Evolutionary conservation across 345 rosid genomes (phyloP).

Genomic region (Litchi chinensis): DNA sequence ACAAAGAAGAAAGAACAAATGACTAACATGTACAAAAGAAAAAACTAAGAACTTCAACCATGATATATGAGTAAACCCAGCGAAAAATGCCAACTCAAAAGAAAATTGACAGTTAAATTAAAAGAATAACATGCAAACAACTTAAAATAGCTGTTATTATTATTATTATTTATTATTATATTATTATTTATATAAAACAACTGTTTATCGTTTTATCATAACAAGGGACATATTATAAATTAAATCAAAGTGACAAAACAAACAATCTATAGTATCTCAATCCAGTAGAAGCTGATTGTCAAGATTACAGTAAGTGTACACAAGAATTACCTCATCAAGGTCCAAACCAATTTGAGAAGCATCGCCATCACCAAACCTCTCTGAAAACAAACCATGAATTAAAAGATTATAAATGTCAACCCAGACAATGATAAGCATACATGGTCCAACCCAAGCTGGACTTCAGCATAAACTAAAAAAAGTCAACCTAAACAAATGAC

Average conservation of each 20-base stretch:
- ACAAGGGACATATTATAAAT: background rate
- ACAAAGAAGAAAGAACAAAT: conserved; percentile 11
- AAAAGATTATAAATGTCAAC: background rate
- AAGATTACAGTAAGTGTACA: conserved; percentile 4
- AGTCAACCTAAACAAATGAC: conserved; percentile 3
- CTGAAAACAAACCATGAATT: conserved; percentile 45
- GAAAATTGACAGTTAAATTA: background rate
- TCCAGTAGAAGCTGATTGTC: background rate
- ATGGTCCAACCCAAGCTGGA: too few species aligned
- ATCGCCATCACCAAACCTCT: conserved; percentile 98
- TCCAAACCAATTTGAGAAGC: conserved; percentile 88
- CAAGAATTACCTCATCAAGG: conserved; percentile 81
- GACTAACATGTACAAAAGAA: conserved; percentile 7
- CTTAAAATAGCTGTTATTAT: background rate
- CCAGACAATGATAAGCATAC: conserved; percentile 1
- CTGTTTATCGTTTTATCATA: background rate
- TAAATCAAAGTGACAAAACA: background rate
- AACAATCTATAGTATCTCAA: background rate
- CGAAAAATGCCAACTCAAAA: background rate
- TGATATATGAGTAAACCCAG: background rate
- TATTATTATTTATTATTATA: too few species aligned
- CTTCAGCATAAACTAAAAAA: too few species aligned
- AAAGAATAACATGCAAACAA: background rate
- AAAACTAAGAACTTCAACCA: background rate
- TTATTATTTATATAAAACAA: too few species aligned